Conservation (phyloP, 176 grass and related monocot species). For the Raddia distichophylla region DNA sequence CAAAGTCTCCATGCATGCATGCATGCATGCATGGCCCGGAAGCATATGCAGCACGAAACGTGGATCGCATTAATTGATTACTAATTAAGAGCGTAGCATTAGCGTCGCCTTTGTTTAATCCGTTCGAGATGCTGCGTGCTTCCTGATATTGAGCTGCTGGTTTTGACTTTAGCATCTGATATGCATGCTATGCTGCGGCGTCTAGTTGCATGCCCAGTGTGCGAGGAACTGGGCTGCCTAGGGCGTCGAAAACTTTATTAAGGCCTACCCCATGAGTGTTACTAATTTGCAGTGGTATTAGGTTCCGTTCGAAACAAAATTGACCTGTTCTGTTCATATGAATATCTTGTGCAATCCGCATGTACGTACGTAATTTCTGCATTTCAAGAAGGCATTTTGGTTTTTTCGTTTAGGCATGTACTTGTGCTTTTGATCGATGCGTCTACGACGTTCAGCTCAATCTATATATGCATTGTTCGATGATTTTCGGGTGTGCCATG, state of each 20-base stretch:
- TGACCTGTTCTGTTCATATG: no score
- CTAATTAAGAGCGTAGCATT: constrained; percentile 41
- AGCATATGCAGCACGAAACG: constrained; percentile 55
- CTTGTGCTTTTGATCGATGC: neutral
- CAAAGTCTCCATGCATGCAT: neutral
- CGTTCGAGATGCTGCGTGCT: neutral
- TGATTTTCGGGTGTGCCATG: neutral
- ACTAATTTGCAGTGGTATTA: neutral
- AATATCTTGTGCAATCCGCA: no score
- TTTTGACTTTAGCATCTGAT: constrained; percentile 47
- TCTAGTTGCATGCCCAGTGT: neutral
- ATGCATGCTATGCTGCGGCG: neutral
- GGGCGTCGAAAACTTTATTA: neutral
- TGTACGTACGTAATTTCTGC: no score
- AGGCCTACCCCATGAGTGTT: neutral
- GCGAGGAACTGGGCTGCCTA: neutral
- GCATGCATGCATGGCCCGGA: neutral
- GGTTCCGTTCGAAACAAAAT: no score
- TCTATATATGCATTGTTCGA: neutral
- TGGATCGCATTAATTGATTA: constrained; percentile 51
- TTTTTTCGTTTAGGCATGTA: neutral
- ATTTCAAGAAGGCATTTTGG: neutral
- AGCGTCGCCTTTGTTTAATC: constrained; percentile 50
- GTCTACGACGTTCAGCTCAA: neutral
- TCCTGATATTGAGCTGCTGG: constrained; percentile 36